Evolutionary conservation across 352 stramenopile genomes (phyloP).

Genomic region (Pythium apleroticum): DNA sequence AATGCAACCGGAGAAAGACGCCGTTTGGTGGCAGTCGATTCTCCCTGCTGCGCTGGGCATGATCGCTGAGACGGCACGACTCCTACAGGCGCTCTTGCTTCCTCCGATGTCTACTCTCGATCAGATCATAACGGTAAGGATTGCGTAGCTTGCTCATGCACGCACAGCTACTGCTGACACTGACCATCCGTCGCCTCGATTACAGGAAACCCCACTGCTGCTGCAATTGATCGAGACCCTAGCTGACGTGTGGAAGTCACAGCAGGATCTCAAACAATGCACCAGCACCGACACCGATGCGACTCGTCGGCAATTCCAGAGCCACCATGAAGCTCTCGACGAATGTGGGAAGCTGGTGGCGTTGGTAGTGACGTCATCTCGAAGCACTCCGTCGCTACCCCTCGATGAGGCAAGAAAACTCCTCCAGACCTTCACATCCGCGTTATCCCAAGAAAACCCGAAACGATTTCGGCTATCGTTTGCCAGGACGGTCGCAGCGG

Average conservation of each 20-base stretch:
- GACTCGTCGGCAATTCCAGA: not conserved
- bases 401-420: not conserved
- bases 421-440: not conserved
- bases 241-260: not conserved
- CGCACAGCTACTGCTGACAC: not conserved
- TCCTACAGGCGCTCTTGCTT: conserved; percentile 7
- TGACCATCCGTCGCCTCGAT: not conserved
- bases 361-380: not conserved
- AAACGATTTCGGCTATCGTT: conserved; percentile 17
- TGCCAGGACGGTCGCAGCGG: conserved; percentile 11
- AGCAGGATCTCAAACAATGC: not conserved
- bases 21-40: conserved; percentile 15
- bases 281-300: not conserved
- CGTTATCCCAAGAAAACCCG: conserved; percentile 4
- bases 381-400: not conserved
- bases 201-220: conserved; percentile 8
- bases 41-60: conserved; percentile 10
- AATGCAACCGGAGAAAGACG: not conserved
- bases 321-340: conserved; percentile 8
- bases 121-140: not conserved
- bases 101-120: not conserved
- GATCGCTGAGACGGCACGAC: conserved; percentile 11
- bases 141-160: conserved; percentile 1
- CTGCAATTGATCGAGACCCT: conserved; percentile 11
- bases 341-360: conserved; percentile 12